Evolutionary conservation across 2,329 filamentous ascomycete genomes (phyloP), one percentile per base, ranked within the genome.

Genomic region (Bimuria novae-zelandiae): DNA sequence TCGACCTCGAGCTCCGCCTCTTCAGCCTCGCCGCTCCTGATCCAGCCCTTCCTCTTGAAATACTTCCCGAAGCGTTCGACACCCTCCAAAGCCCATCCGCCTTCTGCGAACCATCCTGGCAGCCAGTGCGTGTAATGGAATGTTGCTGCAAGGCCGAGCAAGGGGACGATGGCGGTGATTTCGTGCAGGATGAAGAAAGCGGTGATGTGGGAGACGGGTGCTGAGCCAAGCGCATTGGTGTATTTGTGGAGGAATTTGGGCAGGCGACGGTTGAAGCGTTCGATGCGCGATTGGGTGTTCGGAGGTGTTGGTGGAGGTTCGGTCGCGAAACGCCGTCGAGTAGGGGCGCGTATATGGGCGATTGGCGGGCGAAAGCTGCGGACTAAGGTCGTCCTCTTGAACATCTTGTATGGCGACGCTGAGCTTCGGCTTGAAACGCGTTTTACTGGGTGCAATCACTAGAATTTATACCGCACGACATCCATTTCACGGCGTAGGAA

Each of bases 161-260:
- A 76, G 0, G 93, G 93, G 1, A 93, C 74, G 10, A 97, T 77
- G 8, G 94, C 93, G 0, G 94, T 97, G 39, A 97, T 71, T 74
- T 99, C 94, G 77, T 99, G 94, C 0, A 99, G 82, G 33, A 97
- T 79, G 10, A 97, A 79, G 72, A 99, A 99, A 0, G 93, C 87
- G 1, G 88, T 84, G 36, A 96, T 80, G 75, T 97, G 91, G 1
- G 90, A 90, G 39, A 92, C 74, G 0, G 94, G 94, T 0, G 92
- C 92, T 50, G 83, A 80, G 52, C 87, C 84, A 3, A 99, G 83
- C 0, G 85, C 84, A 1, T 78, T 75, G 0, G 89, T 87, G 76
- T 92, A 90, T 47, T 79, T 81, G 52, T 84, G 88, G 11, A 95
- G 80, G 55, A 85, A 87, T 4, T 69, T 76, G 2, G 90, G 91